phyloP scores from a whole-genome alignment of 2,329 filamentous ascomycete species.

The Coniella vitis region DNA sequence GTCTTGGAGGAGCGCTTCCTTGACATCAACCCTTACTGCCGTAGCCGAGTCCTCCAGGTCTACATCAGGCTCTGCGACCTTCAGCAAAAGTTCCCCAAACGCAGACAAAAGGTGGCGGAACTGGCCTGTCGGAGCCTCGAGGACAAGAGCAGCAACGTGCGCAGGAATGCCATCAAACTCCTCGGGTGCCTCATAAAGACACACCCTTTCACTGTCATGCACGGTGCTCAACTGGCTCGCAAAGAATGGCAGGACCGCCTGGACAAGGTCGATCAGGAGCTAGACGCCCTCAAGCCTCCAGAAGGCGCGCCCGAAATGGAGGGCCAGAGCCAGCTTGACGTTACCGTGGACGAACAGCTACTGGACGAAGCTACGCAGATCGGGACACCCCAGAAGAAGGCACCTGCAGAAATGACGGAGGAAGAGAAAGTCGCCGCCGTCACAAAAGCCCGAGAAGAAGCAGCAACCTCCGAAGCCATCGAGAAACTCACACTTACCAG shows the following conservation, averaged over 20 bases:
- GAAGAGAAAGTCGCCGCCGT: slow-evolving; percentile 69
- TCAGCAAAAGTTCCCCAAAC: slow-evolving; percentile 93
- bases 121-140: slow-evolving; percentile 83
- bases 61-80: slow-evolving; percentile 87
- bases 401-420: slow-evolving; percentile 60
- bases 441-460: slow-evolving; percentile 76
- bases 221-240: slow-evolving; percentile 76
- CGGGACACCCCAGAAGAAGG: slow-evolving; percentile 59
- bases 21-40: slow-evolving; percentile 93
- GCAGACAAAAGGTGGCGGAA: slow-evolving; percentile 80
- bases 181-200: slow-evolving; percentile 83
- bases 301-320: slow-evolving; percentile 66
- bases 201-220: slow-evolving; percentile 87
- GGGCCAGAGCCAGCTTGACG: slow-evolving; percentile 48
- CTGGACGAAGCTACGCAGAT: slow-evolving; percentile 85
- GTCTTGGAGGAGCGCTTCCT: slow-evolving; percentile 93
- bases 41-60: slow-evolving; percentile 86
- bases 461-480: slow-evolving; percentile 81
- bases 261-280: slow-evolving; percentile 74
- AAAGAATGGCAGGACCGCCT: slow-evolving; percentile 82
- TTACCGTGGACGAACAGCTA: slow-evolving; percentile 67
- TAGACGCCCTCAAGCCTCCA: slow-evolving; percentile 75
- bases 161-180: slow-evolving; percentile 90
- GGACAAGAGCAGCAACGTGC: slow-evolving; percentile 97
- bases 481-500: slow-evolving; percentile 81